phyloP scores from a whole-genome alignment of 2,329 filamentous ascomycete genomes.

The Hortaea werneckii region DNA sequence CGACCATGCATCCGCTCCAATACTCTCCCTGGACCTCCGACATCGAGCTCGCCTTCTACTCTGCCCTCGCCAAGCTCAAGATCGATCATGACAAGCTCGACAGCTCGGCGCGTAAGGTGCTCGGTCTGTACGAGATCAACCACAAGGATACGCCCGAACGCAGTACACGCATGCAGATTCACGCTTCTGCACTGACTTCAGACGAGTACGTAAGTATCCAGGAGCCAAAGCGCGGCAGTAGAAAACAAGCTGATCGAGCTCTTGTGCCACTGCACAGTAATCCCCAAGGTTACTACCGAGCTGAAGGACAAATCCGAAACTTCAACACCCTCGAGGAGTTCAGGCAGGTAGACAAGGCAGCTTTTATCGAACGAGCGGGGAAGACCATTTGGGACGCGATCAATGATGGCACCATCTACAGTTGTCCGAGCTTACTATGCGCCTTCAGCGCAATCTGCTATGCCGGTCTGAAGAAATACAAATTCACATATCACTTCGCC shows the following conservation, averaged over 20 bases:
- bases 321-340: constrained; percentile 59
- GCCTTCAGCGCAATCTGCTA: constrained; percentile 86
- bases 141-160: constrained; percentile 58
- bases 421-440: constrained; percentile 79
- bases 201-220: constrained; percentile 54
- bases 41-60: constrained; percentile 92
- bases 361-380: constrained; percentile 68
- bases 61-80: constrained; percentile 81
- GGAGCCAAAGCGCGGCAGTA: neutral
- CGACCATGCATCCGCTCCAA: constrained; percentile 38
- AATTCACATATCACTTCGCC: constrained; percentile 96
- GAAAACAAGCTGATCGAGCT: neutral
- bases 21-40: constrained; percentile 89
- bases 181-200: constrained; percentile 74
- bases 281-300: constrained; percentile 59
- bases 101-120: constrained; percentile 75
- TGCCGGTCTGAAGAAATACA: constrained; percentile 94
- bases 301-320: constrained; percentile 35
- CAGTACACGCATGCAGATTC: constrained; percentile 82
- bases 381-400: constrained; percentile 97
- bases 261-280: constrained; percentile 39
- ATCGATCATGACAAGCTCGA: constrained; percentile 96
- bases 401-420: constrained; percentile 91
- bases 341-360: constrained; percentile 67
- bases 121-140: constrained; percentile 82